Conservation (phyloP, 2,329 filamentous ascomycete genomes). For the Ceratocystis harringtonii region DNA sequence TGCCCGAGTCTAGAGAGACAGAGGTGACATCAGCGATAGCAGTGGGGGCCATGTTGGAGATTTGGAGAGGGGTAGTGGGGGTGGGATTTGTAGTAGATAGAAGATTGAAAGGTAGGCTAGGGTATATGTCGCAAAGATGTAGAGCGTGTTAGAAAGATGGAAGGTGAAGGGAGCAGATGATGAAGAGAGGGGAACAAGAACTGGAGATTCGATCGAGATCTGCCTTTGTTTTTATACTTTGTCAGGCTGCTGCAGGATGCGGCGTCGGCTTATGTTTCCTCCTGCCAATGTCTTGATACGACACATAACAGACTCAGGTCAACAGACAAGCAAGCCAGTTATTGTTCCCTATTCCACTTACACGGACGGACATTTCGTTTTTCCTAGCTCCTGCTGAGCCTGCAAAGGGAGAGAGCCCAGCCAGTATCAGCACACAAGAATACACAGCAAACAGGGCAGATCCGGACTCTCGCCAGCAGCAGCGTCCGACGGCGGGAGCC, state of each 20-base stretch:
- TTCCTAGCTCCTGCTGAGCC: neutral
- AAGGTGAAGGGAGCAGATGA: neutral
- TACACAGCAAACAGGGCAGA: neutral
- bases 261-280: neutral
- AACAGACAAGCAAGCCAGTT: neutral
- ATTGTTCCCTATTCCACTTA: no score
- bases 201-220: neutral
- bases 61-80: neutral
- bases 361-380: no score
- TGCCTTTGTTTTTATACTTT: neutral
- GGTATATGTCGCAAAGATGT: neutral
- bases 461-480: neutral
- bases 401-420: neutral
- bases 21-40: slow-evolving; percentile 16
- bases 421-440: neutral
- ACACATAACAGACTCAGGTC: no score
- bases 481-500: neutral
- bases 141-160: neutral
- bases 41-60: slow-evolving; percentile 17
- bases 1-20: slow-evolving; percentile 18
- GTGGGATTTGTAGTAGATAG: neutral
- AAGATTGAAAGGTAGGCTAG: neutral
- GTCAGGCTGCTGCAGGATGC: neutral
- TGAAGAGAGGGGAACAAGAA: neutral
- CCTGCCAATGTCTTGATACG: neutral